These are phyloP conservation scores for Ustilaginoidea virens DNA, from an alignment of 2,329 filamentous ascomycete genomes.

Conservation along the genomic window DNA sequence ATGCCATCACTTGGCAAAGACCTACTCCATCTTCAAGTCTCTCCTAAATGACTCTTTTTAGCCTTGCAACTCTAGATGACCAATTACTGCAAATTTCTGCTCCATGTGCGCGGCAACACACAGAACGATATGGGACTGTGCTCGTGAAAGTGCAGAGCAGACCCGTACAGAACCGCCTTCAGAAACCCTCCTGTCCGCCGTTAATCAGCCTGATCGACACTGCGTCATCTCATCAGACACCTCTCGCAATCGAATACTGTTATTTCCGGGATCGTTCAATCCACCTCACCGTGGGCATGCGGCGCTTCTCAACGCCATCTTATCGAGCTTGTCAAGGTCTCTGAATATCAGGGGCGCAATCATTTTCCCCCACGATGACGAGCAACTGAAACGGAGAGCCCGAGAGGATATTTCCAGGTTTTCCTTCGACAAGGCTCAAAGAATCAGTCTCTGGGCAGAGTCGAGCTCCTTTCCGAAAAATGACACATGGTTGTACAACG, in stretches of 20 bases:
- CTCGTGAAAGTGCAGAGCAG: not conserved
- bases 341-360: constrained; percentile 16
- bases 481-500: constrained; percentile 13
- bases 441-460: constrained; percentile 13
- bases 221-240: not conserved
- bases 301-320: constrained; percentile 15
- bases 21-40: too few species aligned
- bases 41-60: too few species aligned
- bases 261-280: constrained; percentile 23
- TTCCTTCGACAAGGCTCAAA: constrained; percentile 8
- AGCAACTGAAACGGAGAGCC: constrained; percentile 10
- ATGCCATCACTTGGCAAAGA: too few species aligned
- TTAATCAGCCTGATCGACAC: too few species aligned
- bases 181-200: too few species aligned
- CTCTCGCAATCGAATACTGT: constrained; percentile 12
- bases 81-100: too few species aligned
- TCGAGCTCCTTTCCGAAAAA: constrained; percentile 4
- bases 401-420: constrained; percentile 4
- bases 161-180: not conserved
- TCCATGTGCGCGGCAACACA: too few species aligned
- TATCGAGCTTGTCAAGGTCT: constrained; percentile 12
- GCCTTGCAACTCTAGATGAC: too few species aligned
- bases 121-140: too few species aligned
- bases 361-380: constrained; percentile 13
- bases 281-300: constrained; percentile 20